These are phyloP conservation scores for Lepiota venenata DNA, from an alignment of 768 basidiomycete species.

Conservation along the genomic window DNA sequence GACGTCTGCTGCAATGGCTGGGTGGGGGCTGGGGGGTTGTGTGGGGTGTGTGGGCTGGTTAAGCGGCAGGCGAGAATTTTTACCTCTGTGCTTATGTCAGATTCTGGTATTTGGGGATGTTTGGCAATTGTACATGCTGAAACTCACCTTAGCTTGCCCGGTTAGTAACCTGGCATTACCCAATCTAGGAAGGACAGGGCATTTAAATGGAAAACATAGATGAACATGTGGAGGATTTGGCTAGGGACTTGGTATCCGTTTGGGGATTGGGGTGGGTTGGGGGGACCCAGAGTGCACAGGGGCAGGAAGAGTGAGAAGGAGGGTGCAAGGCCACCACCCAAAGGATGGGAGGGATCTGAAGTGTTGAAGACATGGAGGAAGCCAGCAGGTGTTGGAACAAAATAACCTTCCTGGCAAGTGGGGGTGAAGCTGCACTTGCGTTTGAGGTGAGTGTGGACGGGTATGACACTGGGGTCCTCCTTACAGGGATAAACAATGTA, in stretches of 20 bases:
- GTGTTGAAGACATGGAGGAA: slow-evolving; percentile 91
- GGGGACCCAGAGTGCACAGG: slow-evolving; percentile 92
- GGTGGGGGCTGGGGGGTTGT: no score
- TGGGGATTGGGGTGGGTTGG: slow-evolving; percentile 61
- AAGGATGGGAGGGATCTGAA: slow-evolving; percentile 60
- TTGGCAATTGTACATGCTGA: no score
- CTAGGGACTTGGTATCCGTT: slow-evolving; percentile 72
- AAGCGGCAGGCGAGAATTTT: no score
- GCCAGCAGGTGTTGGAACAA: slow-evolving; percentile 91
- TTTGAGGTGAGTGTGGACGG: slow-evolving; percentile 87
- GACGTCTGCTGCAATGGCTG: no score
- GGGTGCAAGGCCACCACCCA: slow-evolving; percentile 46
- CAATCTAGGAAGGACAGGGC: no score
- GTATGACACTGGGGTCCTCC: slow-evolving; percentile 80
- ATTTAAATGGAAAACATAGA: background rate
- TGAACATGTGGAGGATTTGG: slow-evolving; percentile 70
- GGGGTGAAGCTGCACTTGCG: slow-evolving; percentile 96
- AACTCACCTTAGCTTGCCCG: no score
- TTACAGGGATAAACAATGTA: slow-evolving; percentile 85
- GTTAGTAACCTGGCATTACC: no score
- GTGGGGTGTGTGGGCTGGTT: no score
- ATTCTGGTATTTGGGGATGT: no score
- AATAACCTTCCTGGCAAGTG: slow-evolving; percentile 81
- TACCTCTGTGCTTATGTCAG: no score
- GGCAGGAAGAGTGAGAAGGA: slow-evolving; percentile 90